Conservation (phyloP, 192 early-diverging fungal species). For the Lunasporangiospora selenospora region DNA sequence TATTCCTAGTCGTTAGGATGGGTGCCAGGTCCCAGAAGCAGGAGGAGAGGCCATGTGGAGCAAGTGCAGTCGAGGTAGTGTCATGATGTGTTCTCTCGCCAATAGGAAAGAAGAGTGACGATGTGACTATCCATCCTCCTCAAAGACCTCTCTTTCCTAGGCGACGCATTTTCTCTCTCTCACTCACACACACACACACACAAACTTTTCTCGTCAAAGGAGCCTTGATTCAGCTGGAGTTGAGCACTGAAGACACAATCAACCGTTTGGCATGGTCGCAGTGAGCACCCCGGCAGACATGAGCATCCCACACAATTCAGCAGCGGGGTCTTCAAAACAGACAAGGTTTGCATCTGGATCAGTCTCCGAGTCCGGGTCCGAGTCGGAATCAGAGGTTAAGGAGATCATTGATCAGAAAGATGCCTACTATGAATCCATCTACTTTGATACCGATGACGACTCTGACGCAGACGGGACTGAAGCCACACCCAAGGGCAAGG, state of each 20-base stretch:
- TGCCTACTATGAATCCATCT: slow-evolving; percentile 58
- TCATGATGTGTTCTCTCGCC: too few species aligned
- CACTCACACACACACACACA: background rate
- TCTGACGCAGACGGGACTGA: slow-evolving; percentile 8
- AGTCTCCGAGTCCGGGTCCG: too few species aligned
- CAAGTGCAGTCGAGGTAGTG: too few species aligned
- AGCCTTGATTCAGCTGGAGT: too few species aligned
- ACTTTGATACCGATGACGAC: slow-evolving; percentile 60
- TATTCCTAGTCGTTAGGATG: too few species aligned
- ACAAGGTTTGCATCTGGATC: background rate
- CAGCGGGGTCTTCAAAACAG: background rate
- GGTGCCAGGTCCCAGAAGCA: too few species aligned
- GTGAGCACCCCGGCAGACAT: background rate
- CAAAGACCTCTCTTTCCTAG: background rate
- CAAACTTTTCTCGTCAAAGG: too few species aligned
- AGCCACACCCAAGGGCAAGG: background rate
- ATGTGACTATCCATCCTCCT: too few species aligned
- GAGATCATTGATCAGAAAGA: slow-evolving; percentile 12
- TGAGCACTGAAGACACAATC: too few species aligned
- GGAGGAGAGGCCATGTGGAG: too few species aligned
- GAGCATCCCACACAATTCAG: background rate
- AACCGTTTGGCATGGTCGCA: too few species aligned
- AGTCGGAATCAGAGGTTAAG: slow-evolving; percentile 12
- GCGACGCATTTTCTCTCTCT: background rate
- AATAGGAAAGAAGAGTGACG: too few species aligned